phyloP scores from a whole-genome alignment of 2,329 filamentous ascomycete genomes.

The Botrytis pseudocinerea region DNA sequence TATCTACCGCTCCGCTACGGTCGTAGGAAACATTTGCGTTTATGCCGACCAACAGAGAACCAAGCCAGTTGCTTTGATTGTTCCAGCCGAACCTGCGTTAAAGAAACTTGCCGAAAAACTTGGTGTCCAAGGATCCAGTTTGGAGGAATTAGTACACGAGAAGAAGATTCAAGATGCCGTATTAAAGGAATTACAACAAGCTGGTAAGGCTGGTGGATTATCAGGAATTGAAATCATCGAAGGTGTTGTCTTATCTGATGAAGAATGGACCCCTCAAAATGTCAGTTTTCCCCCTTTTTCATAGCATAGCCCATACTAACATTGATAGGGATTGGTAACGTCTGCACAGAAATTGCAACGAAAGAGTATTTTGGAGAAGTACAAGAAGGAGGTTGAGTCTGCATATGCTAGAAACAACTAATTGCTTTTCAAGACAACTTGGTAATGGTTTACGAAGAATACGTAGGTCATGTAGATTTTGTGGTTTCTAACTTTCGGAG shows the following conservation, averaged over 20 bases:
- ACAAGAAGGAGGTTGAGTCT: constrained; percentile 58
- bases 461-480: constrained; percentile 11
- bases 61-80: constrained; percentile 80
- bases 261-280: constrained; percentile 84
- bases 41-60: constrained; percentile 74
- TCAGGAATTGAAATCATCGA: constrained; percentile 71
- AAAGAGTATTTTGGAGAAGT: constrained; percentile 63
- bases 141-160: constrained; percentile 67
- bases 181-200: constrained; percentile 66
- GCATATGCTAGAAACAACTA: constrained; percentile 35
- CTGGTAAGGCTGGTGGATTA: constrained; percentile 66
- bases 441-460: constrained; percentile 16
- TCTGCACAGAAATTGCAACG: constrained; percentile 73
- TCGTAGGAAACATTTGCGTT: constrained; percentile 84
- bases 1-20: constrained; percentile 77
- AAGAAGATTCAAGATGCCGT: constrained; percentile 62
- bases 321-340: constrained; percentile 59
- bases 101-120: constrained; percentile 58
- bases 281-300: constrained; percentile 55
- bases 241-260: constrained; percentile 75
- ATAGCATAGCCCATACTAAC: constrained; percentile 42
- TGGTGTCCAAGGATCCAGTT: constrained; percentile 62
- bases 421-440: not conserved
- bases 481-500: constrained; percentile 4
- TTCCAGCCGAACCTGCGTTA: constrained; percentile 64